Evolutionary conservation across 2,329 filamentous ascomycete species (phyloP).

Genomic region (Plectosphaerella sp.): DNA sequence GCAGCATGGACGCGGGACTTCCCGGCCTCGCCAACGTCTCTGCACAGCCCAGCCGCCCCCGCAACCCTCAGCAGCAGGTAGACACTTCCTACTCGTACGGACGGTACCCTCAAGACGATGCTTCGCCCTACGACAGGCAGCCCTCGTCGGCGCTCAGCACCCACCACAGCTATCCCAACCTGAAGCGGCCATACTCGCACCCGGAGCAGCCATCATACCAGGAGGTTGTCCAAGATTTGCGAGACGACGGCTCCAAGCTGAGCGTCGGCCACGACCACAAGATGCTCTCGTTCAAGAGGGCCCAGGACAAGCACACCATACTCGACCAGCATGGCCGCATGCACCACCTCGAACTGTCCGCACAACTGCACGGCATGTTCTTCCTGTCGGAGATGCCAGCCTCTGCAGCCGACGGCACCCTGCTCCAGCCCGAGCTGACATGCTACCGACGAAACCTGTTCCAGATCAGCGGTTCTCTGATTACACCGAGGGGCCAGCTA

Average conservation of each 20-base stretch:
- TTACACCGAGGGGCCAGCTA: constrained; percentile 71
- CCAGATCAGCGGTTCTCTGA: constrained; percentile 88
- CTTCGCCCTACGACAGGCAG: constrained; percentile 49
- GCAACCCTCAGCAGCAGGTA: constrained; percentile 44
- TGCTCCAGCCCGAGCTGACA: constrained; percentile 76
- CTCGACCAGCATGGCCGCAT: constrained; percentile 56
- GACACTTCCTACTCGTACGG: constrained; percentile 49
- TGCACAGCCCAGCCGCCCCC: constrained; percentile 44
- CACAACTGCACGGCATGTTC: constrained; percentile 85
- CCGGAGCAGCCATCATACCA: constrained; percentile 52
- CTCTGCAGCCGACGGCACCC: constrained; percentile 50
- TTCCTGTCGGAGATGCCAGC: constrained; percentile 78
- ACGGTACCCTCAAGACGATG: constrained; percentile 51
- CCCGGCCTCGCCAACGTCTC: constrained; percentile 39
- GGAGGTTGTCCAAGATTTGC: constrained; percentile 57
- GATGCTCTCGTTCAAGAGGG: constrained; percentile 52
- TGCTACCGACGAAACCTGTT: constrained; percentile 96
- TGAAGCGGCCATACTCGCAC: constrained; percentile 56
- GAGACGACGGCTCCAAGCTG: constrained; percentile 53
- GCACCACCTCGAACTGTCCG: constrained; percentile 58
- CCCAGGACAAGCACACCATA: constrained; percentile 56
- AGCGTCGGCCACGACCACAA: constrained; percentile 58
- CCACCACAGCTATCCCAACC: constrained; percentile 48
- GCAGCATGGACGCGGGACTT: constrained; percentile 45
- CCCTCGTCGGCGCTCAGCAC: constrained; percentile 38